Evolutionary conservation across 75 land plant genomes (phyloP), one percentile per base, ranked within the genome.

Genomic region (Picea glauca): DNA sequence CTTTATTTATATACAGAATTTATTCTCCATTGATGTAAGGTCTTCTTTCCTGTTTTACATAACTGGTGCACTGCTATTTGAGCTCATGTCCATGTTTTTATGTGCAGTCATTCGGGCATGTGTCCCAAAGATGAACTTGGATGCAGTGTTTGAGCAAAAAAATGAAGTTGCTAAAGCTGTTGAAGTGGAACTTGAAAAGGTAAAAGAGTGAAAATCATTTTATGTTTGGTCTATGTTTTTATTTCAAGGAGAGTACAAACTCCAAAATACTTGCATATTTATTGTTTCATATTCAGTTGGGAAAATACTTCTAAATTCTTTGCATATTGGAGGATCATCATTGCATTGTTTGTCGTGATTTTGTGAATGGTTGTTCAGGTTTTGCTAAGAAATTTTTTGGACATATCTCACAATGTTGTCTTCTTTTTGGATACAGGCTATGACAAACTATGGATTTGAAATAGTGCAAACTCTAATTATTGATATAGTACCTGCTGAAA

Each of bases 381-480:
- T 46, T 46, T 46, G 56, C 0, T 50, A 50, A 50, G 1, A 50
- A 1, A 50, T 8, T 8, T 50, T 50, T 50, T 50, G 11, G 9
- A 12, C 9, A 12, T 9, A 8, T 12, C 9, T 12, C 11, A 50
- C 56, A 50, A 9, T 50, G 12, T 8, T 50, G 56, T 50, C 56
- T 50, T 50, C 56, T 50, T 8, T 50, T 8, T 50, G 56, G 12
- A 50, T 50, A 31, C 88, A 93, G 98, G 98, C 92, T 61, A 95
- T 95, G 98, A 82, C 92, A 68, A 85, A 86, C 26, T 95, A 95
- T 87, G 97, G 98, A 11, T 95, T 76, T 85, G 93, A 93, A 82
- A 95, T 95, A 33, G 96, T 93, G 15, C 98, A 95, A 84, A 95
- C 96, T 57, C 93, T 95, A 12, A 93, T 95, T 79, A 92, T 91